Base-by-base conservation (phyloP, 495 filamentous ascomycete genomes). In the Daldinia childiae region DNA sequence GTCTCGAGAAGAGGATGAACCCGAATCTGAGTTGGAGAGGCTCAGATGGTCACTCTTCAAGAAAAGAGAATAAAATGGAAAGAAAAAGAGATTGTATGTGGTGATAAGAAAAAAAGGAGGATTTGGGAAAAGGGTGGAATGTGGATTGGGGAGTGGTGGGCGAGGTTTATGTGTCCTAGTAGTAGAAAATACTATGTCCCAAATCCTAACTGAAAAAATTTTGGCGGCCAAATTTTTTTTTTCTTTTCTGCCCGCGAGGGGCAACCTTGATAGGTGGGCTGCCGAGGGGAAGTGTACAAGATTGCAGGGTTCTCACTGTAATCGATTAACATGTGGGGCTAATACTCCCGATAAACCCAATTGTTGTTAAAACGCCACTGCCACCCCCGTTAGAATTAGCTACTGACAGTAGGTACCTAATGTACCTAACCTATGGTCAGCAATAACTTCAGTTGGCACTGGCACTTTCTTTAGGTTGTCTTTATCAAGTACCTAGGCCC, bases 21-120 rank as follows among this genome's bases (percentile, higher is more conserved):
- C 55, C 19, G 36, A 66, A 69, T 39, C 72, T 58, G 63, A 73
- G 73, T 62, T 69, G 61, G 58, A 73, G 67, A 54, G 51, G 52
- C 73, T 77, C 75, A 74, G 73, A 66, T 63, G 32, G 43, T 74
- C 64, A 61, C 69, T 72, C 66, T 74, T 72, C 62, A 56, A 17
- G 54, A 62, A 68, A 74, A 63, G 56, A 66, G 38, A 71, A 34
- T 65, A 65, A 68, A 3, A 67, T 41, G 26, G 56, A 66, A 66
- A 69, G 64, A 50, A 74, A 55, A 54, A 38, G 45, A 38, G 48
- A 66, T 36, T 56, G 30, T 62, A 58, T 64, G 51, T 56, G 64
- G 64, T 66, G 57, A 38, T 59, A 58, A 58, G 43, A 62, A 63
- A 50, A 39, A 48, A 50, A 52, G 50, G 66, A 24, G 54, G 61